Percentiles rank a stretch among this genome's conserved stretches.
phyloP scores from a whole-genome alignment of 441 rosid species.

The Geranium incanum region DNA sequence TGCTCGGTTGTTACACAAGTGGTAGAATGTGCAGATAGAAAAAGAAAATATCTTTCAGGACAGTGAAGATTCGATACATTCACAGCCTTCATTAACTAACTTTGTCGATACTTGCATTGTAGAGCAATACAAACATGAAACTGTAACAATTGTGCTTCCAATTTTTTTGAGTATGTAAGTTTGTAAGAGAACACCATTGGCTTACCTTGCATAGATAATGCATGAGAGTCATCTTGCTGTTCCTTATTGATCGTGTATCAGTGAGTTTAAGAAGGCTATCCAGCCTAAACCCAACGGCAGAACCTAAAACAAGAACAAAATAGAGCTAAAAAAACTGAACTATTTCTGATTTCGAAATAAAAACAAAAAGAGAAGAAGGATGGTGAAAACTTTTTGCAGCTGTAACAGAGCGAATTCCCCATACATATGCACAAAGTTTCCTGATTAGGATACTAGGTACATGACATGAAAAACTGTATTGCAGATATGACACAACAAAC shows the following conservation, averaged over 20 bases:
- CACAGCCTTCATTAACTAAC: not conserved
- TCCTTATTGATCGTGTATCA: constrained; percentile 65
- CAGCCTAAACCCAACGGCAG: constrained; percentile 89
- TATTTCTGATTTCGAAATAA: not conserved
- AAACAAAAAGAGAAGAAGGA: not conserved
- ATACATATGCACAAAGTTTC: not conserved
- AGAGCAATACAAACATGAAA: not conserved
- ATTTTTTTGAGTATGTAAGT: no score
- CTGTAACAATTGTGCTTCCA: not conserved
- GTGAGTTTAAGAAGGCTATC: constrained; percentile 96
- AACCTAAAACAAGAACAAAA: constrained; percentile 40
- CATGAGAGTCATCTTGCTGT: constrained; percentile 96
- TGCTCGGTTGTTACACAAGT: not conserved
- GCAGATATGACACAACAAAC: no score
- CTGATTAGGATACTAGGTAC: not conserved
- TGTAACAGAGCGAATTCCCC: not conserved
- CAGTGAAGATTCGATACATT: not conserved
- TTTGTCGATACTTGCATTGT: not conserved
- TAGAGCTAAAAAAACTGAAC: not conserved
- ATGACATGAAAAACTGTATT: not conserved
- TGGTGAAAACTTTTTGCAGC: not conserved
- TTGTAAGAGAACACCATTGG: not conserved
- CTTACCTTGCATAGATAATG: constrained; percentile 95
- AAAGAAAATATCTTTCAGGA: not conserved
- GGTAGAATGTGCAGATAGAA: not conserved